A percentile compares a stretch with the other conserved stretches of the same genome.
These are phyloP conservation scores for Nectriaceae sp. DNA, from an alignment of 2,329 filamentous ascomycete species.

Conservation along the genomic window DNA sequence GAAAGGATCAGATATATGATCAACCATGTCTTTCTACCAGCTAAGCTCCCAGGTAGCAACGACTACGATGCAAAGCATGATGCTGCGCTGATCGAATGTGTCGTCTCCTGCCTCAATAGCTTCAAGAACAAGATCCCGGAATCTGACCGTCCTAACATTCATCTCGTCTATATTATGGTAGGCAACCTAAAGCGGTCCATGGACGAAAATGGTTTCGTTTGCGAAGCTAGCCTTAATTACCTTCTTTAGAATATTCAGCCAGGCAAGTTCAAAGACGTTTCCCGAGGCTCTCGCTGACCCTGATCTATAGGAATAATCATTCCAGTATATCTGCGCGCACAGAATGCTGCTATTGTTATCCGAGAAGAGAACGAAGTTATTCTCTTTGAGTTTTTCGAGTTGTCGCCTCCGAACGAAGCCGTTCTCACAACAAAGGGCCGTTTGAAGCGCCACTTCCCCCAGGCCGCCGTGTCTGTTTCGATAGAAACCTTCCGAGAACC, in stretches of 20 bases:
- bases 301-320: not conserved
- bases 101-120: not conserved
- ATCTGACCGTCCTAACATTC: not conserved
- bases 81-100: not conserved
- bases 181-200: not conserved
- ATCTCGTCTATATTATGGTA: not conserved
- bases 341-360: slow-evolving; percentile 39
- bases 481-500: slow-evolving; percentile 7
- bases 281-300: not conserved
- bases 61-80: not conserved
- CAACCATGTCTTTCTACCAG: not conserved
- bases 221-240: not conserved
- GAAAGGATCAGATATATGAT: not conserved
- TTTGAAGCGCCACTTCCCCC: slow-evolving; percentile 31
- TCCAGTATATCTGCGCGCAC: slow-evolving; percentile 12
- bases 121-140: not conserved
- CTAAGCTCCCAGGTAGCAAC: not conserved
- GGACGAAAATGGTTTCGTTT: not conserved
- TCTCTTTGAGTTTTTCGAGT: slow-evolving; percentile 36
- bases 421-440: slow-evolving; percentile 33
- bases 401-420: slow-evolving; percentile 28
- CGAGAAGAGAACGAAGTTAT: slow-evolving; percentile 15
- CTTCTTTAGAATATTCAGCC: not conserved
- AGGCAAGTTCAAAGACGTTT: not conserved
- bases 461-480: slow-evolving; percentile 19